phyloP scores from a whole-genome alignment of 2,329 filamentous ascomycete genomes.

The Cercospora beticola region DNA sequence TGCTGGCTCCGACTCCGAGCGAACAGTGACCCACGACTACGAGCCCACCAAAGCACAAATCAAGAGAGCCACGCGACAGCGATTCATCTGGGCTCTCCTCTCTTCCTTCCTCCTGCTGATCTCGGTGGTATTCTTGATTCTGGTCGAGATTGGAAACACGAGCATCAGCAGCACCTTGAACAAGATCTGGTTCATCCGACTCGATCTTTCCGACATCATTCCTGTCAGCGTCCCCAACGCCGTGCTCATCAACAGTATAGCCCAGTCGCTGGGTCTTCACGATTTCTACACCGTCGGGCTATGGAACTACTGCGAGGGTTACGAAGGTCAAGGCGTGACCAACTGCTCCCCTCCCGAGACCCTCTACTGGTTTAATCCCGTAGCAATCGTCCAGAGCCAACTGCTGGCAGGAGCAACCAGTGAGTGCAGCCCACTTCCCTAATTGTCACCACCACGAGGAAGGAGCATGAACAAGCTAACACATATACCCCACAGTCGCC shows the following conservation, averaged over 20 bases:
- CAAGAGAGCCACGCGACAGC: slow-evolving; percentile 53
- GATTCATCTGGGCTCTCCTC: slow-evolving; percentile 62
- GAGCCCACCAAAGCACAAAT: slow-evolving; percentile 41
- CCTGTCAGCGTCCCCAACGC: slow-evolving; percentile 70
- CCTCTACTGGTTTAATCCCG: slow-evolving; percentile 89
- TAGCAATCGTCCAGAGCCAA: slow-evolving; percentile 75
- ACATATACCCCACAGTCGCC: too few species aligned
- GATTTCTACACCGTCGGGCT: slow-evolving; percentile 93
- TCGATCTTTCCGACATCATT: slow-evolving; percentile 80
- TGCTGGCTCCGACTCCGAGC: slow-evolving; percentile 31
- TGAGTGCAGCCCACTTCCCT: slow-evolving; percentile 40
- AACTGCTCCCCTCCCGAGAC: slow-evolving; percentile 67
- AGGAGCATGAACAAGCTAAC: slow-evolving; percentile 7
- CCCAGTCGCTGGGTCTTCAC: slow-evolving; percentile 79
- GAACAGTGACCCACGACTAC: slow-evolving; percentile 33
- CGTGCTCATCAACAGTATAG: slow-evolving; percentile 79
- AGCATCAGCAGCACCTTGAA: slow-evolving; percentile 60
- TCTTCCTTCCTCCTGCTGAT: slow-evolving; percentile 71
- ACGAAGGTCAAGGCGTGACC: slow-evolving; percentile 71
- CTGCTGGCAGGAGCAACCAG: slow-evolving; percentile 77
- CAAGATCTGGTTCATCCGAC: slow-evolving; percentile 78
- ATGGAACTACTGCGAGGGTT: slow-evolving; percentile 91
- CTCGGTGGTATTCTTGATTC: slow-evolving; percentile 73
- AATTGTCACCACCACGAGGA: not conserved
- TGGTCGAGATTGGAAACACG: slow-evolving; percentile 77